Conservation (phyloP, 1,284 basidiomycete genomes). For the Hypsizygus ulmarius region DNA sequence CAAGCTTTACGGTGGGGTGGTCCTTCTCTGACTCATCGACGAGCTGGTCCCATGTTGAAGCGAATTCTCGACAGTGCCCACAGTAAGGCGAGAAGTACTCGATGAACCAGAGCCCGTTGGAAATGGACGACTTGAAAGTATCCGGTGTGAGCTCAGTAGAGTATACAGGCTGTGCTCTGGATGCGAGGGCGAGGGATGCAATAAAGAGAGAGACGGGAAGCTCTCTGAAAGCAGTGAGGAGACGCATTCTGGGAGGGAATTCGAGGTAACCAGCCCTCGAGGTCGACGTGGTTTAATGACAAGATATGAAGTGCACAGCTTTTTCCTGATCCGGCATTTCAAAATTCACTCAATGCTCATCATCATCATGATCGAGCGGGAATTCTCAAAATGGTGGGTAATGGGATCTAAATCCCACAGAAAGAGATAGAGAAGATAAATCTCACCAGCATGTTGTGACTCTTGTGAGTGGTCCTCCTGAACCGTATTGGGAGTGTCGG, state of each 20-base stretch:
- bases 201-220: slow-evolving; percentile 20
- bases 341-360: too few species aligned
- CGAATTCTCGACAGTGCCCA: slow-evolving; percentile 72
- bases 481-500: too few species aligned
- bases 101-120: slow-evolving; percentile 74
- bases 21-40: slow-evolving; percentile 54
- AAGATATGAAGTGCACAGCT: slow-evolving; percentile 2
- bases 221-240: slow-evolving; percentile 11
- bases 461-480: too few species aligned
- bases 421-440: too few species aligned
- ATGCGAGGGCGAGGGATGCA: slow-evolving; percentile 15
- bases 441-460: too few species aligned
- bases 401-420: too few species aligned
- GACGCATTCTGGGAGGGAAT: slow-evolving; percentile 12
- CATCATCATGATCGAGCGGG: too few species aligned
- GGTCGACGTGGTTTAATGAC: slow-evolving; percentile 5
- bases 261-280: slow-evolving; percentile 14
- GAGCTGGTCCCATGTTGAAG: slow-evolving; percentile 82
- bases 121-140: slow-evolving; percentile 57
- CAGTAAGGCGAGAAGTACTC: slow-evolving; percentile 83
- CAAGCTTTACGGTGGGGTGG: slow-evolving; percentile 65
- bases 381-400: too few species aligned
- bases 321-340: neutral
- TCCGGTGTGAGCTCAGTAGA: slow-evolving; percentile 52
- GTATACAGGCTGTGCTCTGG: slow-evolving; percentile 19